Base-by-base conservation (phyloP, 2,329 filamentous ascomycete genomes). In the Tolypocladium ophioglossoides region DNA sequence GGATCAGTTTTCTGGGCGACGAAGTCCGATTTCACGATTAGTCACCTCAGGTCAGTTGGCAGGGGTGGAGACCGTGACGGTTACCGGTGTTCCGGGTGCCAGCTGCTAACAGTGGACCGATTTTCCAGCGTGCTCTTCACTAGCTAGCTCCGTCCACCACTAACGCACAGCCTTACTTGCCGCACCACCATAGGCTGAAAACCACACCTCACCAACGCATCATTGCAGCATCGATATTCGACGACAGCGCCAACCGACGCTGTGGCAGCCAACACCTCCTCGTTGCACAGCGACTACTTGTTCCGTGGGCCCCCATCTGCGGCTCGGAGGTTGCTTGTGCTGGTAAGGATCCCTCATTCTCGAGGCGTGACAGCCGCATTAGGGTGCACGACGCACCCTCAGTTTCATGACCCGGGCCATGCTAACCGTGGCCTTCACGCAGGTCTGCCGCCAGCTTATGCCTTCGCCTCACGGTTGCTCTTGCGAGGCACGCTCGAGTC, bases 91-190 rank as follows among this genome's bases (percentile, higher is more conserved):
- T 40, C 20, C 38, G 38, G 48, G 32, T 18, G 38, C 48, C 24
- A 48, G 24, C 37, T 55, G 50, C 38, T 20, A 52, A 34, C 46
- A 50, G 47, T 12, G 12, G 22, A 50, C 54, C 30, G 24, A 24
- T 32, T 18, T 24, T 38, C 18, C 30, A 5, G 38, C 22, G 38
- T 1, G 4, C 7, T 8, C n/a, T 20, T 32, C 8, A 6, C 20
- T 9, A 6, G 2, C 27, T 20, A 16, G n/a, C 20, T 27, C 16
- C 38, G 47, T 55, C 51, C 12, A 16, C 20, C 35, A 48, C 54
- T 51, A 56, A 48, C 52, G 40, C 48, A 46, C 49, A 48, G 47
- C 51, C 51, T 39, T n/a, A 18, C 27, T 50, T 40, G 46, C 54
- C 47, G 48, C 47, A 34, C 30, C 18, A 40, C 48, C 24, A 10